Conservation (phyloP, 306 rosid genomes). For the Inga laurina region DNA sequence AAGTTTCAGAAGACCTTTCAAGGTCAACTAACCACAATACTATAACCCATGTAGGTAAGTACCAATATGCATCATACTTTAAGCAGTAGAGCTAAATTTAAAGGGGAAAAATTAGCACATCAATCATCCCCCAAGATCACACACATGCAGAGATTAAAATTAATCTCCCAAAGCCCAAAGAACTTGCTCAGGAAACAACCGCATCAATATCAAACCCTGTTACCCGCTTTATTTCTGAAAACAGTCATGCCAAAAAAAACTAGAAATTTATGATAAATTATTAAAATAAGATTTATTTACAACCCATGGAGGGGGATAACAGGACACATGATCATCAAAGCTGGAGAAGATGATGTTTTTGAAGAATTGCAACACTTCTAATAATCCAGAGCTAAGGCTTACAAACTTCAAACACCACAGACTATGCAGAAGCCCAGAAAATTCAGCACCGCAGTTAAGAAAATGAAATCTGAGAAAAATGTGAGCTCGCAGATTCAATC, state of each 20-base stretch:
- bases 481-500: neutral
- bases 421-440: neutral
- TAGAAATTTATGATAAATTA: neutral
- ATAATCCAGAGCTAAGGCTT: neutral
- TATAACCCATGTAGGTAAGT: neutral
- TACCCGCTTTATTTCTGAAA: neutral
- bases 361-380: conserved; percentile 6
- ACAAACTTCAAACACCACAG: neutral
- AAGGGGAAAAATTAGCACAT: neutral
- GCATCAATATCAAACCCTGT: conserved; percentile 2
- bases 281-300: neutral
- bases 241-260: conserved; percentile 2
- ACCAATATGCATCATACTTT: neutral
- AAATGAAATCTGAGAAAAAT: neutral
- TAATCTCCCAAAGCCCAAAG: neutral
- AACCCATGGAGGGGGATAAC: neutral
- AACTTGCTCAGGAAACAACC: neutral
- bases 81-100: neutral
- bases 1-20: conserved; percentile 3
- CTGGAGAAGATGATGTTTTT: neutral
- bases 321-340: neutral
- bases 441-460: too few species aligned
- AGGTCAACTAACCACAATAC: neutral
- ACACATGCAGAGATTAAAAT: neutral
- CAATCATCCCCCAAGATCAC: neutral